phyloP scores from a whole-genome alignment of 2,329 filamentous ascomycete genomes.

The Macroventuria anomochaeta region DNA sequence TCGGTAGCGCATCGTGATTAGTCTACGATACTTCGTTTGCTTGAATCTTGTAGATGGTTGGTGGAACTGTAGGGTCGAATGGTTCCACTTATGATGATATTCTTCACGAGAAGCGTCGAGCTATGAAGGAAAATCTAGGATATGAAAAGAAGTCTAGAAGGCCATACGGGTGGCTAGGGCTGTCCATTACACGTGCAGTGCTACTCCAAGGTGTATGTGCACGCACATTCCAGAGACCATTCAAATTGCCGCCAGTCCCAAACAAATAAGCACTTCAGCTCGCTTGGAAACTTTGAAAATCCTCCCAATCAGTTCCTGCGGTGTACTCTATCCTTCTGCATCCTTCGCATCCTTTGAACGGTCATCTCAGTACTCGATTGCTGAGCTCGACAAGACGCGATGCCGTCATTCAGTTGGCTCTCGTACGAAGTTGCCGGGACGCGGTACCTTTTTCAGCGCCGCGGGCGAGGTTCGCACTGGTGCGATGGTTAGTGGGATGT shows the following conservation, averaged over 20 bases:
- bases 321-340: conserved; percentile 3
- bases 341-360: conserved; percentile 10
- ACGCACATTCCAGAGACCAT: conserved; percentile 9
- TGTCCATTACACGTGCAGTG: conserved; percentile 4
- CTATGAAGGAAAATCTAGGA: background rate
- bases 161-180: background rate
- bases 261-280: conserved; percentile 11
- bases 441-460: conserved; percentile 14
- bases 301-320: conserved; percentile 5
- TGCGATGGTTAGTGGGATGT: conserved; percentile 24
- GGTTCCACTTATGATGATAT: background rate
- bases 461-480: conserved; percentile 32
- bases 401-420: background rate
- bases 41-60: background rate
- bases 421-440: conserved; percentile 11
- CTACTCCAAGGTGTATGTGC: conserved; percentile 12
- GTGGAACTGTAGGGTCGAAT: background rate
- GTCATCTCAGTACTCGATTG: conserved; percentile 6
- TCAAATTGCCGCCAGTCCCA: conserved; percentile 12
- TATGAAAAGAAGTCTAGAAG: conserved; percentile 1
- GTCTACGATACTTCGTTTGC: background rate
- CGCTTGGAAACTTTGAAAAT: conserved; percentile 12
- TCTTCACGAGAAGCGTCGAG: background rate
- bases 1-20: background rate
- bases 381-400: conserved; percentile 1